These are phyloP conservation scores for Myriosclerotinia duriaeana DNA, from an alignment of 2,329 filamentous ascomycete species.

Conservation along the genomic window DNA sequence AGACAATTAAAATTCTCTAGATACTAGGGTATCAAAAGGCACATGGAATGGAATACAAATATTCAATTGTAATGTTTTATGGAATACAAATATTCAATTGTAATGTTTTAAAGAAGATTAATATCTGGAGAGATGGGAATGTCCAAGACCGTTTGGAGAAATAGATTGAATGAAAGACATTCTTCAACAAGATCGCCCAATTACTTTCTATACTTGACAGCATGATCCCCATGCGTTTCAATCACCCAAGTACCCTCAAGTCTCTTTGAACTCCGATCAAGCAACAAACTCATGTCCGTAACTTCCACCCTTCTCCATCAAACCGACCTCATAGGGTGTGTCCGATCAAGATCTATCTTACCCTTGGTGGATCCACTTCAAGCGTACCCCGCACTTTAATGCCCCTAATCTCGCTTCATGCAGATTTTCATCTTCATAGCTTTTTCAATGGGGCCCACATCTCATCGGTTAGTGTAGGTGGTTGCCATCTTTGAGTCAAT, in stretches of 20 bases:
- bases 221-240: background rate
- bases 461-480: background rate
- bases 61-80: background rate
- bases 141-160: background rate
- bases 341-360: background rate
- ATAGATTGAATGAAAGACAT: background rate
- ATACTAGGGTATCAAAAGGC: background rate
- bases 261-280: constrained; percentile 1
- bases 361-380: background rate
- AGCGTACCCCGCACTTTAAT: background rate
- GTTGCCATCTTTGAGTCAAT: constrained; percentile 22
- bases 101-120: background rate
- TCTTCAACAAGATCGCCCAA: background rate
- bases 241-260: background rate
- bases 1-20: background rate
- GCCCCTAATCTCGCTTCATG: constrained; percentile 24
- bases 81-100: no score
- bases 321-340: background rate
- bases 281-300: constrained; percentile 25
- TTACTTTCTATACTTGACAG: background rate
- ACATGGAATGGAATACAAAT: no score
- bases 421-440: constrained; percentile 34
- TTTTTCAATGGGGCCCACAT: constrained; percentile 16
- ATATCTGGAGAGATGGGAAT: background rate
- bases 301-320: background rate